A percentile compares a stretch with the other conserved stretches of the same genome.
Evolutionary conservation across 2,329 filamentous ascomycete species (phyloP).

Genomic region (Mycosphaerella arachidis): DNA sequence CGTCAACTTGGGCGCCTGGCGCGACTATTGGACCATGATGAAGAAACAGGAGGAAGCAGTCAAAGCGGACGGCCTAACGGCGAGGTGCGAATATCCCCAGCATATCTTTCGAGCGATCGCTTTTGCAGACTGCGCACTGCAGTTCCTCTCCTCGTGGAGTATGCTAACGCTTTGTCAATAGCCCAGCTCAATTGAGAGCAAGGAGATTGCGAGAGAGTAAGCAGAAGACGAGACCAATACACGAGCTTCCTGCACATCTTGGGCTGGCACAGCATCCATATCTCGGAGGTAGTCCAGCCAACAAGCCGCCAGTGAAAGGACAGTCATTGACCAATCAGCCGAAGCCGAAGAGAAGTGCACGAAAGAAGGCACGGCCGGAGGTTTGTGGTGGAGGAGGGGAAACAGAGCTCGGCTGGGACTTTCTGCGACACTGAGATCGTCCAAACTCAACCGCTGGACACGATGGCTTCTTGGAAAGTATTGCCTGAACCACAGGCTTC

Average conservation of each 20-base stretch:
- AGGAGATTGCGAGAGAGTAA: not conserved
- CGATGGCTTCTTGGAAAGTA: no score
- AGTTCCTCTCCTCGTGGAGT: no score
- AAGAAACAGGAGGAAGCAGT: no score
- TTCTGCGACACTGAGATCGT: no score
- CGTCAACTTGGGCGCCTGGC: no score
- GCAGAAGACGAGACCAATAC: not conserved
- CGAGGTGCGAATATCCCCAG: no score
- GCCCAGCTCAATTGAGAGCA: not conserved
- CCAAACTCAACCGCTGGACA: no score
- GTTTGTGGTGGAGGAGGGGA: not conserved
- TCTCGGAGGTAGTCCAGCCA: not conserved
- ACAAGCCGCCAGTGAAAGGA: not conserved
- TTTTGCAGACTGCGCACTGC: not conserved
- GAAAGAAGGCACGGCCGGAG: not conserved
- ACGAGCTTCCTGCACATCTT: not conserved
- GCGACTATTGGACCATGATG: no score
- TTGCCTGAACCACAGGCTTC: no score
- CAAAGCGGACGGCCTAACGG: no score
- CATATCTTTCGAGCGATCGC: not conserved
- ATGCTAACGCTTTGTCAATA: not conserved
- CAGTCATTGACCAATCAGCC: not conserved
- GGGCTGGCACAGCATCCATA: not conserved
- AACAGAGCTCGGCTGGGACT: no score
- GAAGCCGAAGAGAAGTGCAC: not conserved